Conservation (phyloP, 495 filamentous ascomycete species). For the Aspergillus bridgeri region DNA sequence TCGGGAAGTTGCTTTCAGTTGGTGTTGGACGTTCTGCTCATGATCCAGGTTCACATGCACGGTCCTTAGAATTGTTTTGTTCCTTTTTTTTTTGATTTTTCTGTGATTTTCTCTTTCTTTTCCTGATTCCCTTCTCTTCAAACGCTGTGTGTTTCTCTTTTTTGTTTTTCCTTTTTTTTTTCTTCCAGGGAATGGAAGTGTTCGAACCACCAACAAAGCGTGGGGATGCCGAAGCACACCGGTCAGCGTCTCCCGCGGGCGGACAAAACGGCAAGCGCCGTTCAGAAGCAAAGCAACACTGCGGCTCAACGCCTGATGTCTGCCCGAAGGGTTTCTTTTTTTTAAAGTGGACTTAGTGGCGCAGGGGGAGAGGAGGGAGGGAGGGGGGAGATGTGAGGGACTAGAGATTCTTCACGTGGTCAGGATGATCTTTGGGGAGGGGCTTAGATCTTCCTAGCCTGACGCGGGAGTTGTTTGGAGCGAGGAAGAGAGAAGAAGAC, state of each 20-base stretch:
- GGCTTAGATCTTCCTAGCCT: not conserved
- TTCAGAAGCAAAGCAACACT: not conserved
- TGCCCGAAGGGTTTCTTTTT: conserved; percentile 3
- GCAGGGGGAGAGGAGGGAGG: not conserved
- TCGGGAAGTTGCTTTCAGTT: not conserved
- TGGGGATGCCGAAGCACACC: not conserved
- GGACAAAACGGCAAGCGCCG: conserved; percentile 6
- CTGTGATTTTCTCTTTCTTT: not conserved
- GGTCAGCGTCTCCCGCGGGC: conserved; percentile 6
- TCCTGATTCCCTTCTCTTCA: no score
- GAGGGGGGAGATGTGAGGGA: no score
- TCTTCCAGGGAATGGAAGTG: not conserved
- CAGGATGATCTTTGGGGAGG: conserved; percentile 1
- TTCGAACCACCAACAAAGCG: not conserved
- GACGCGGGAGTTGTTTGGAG: not conserved
- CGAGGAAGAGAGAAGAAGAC: not conserved
- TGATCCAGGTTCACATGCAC: conserved; percentile 5
- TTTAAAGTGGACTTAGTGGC: not conserved
- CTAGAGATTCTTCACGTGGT: not conserved
- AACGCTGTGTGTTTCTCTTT: not conserved
- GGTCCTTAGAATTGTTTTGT: not conserved
- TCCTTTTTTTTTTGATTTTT: no score
- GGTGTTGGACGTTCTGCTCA: not conserved
- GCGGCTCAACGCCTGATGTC: conserved; percentile 1
- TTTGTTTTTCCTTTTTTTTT: not conserved